Evolutionary conservation across 441 rosid species (phyloP).

Genomic region (Erodium chrysanthum): DNA sequence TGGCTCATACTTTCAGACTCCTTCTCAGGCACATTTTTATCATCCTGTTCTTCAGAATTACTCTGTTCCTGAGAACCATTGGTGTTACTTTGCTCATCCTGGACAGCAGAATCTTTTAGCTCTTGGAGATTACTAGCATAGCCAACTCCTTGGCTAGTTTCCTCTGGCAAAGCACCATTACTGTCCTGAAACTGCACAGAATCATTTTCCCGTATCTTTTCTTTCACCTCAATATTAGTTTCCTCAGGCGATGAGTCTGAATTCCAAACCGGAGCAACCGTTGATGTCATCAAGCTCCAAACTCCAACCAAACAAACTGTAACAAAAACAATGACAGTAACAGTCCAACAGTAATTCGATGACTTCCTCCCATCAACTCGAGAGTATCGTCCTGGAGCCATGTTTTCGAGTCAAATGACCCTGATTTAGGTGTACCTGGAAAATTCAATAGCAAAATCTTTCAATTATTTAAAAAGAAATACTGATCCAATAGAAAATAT

Average conservation of each 20-base stretch:
- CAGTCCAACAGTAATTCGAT: constrained; percentile 32
- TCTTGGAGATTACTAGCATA: constrained; percentile 3
- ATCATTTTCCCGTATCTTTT: constrained; percentile 17
- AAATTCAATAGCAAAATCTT: constrained; percentile 16
- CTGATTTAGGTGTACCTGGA: constrained; percentile 22
- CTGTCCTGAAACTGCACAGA: constrained; percentile 23
- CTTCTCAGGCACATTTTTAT: neutral
- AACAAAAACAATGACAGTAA: constrained; percentile 28
- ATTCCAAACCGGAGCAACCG: constrained; percentile 28
- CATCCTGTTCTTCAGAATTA: constrained; percentile 1
- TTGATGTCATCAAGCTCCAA: constrained; percentile 49
- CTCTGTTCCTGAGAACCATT: constrained; percentile 1
- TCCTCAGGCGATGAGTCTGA: constrained; percentile 22
- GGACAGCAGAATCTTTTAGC: constrained; percentile 6
- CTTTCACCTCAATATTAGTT: constrained; percentile 22
- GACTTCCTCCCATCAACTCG: constrained; percentile 51
- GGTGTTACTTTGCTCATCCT: constrained; percentile 3
- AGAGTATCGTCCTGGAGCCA: constrained; percentile 43
- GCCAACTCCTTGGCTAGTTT: constrained; percentile 15
- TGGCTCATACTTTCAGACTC: constrained; percentile 26
- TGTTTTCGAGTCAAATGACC: constrained; percentile 14
- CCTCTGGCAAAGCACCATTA: constrained; percentile 19
- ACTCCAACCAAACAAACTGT: constrained; percentile 44
- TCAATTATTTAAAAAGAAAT: neutral
- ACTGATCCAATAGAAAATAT: neutral